Base-by-base conservation (phyloP, 2,329 filamentous ascomycete genomes). In the Aspergillus novofumigatus region DNA sequence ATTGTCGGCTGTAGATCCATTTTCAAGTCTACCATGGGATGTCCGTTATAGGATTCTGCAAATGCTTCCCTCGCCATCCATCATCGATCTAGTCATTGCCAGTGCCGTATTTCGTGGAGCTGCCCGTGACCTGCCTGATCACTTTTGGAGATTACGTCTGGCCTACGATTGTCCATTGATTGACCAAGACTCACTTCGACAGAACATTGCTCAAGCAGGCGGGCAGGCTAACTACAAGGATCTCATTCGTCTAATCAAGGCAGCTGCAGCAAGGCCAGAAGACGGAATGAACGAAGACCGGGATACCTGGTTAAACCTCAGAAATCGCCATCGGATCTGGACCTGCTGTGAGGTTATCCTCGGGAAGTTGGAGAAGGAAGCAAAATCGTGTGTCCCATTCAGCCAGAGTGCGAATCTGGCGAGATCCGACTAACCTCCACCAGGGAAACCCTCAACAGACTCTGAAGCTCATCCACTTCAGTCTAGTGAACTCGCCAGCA, bases 351-450 rank as follows among this genome's bases (percentile, higher is more conserved):
- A 58, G 49, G 52, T 23, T 2, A 50, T 58, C 17, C 56, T 55
- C 2, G 56, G 49, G 6, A 49, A 50, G 62, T 51, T 25, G 62
- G 58, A 60, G 20, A 45, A 58, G 2, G 8, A 20, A 42, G 17
- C n/a, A 10, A 8, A 20, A n/a, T 10, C 3, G 41, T 10, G 7
- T 6, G 41, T 10, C n/a, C 41, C 6, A 0, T 42, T 42, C 4
- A 20, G 3, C 3, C 38, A 10, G 9, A 21, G 9, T 42, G n/a
- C n/a, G 20, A 10, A 9, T 20, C 7, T 20, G 41, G 20, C 41
- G 41, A 42, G 20, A 42, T 42, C n/a, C 2, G 2, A 1, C 41
- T 42, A 21, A 10, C 41, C 4, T 42, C 41, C 2, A 42, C 7
- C 17, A n/a, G 41, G 3, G 7, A 21, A 21, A n/a, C 17, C 38